phyloP scores from a whole-genome alignment of 768 basidiomycete genomes.

The Tylopilus cervinicoccineus region DNA sequence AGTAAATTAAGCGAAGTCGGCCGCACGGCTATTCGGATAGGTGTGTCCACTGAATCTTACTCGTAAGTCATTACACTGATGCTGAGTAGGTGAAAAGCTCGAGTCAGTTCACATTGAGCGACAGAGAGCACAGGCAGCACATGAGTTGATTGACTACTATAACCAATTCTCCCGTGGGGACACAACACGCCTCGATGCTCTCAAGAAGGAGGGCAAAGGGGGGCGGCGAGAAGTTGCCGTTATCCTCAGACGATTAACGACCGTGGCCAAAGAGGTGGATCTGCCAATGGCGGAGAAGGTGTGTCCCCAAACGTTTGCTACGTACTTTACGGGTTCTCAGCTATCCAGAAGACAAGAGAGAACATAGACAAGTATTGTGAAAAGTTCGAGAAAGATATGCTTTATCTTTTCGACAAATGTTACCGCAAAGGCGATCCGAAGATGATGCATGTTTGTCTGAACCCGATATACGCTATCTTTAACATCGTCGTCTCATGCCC shows the following conservation, averaged over 20 bases:
- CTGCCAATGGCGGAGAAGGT: slow-evolving; percentile 80
- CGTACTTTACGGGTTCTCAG: neutral
- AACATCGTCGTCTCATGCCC: slow-evolving; percentile 8
- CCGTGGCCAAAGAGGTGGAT: slow-evolving; percentile 92
- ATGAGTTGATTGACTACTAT: slow-evolving; percentile 91
- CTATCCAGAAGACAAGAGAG: slow-evolving; percentile 65
- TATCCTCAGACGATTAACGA: slow-evolving; percentile 76
- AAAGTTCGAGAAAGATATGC: slow-evolving; percentile 98
- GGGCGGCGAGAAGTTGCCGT: slow-evolving; percentile 88
- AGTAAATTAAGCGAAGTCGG: slow-evolving; percentile 89
- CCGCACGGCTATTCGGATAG: slow-evolving; percentile 90
- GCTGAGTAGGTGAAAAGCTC: slow-evolving; percentile 77
- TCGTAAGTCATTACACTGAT: slow-evolving; percentile 3
- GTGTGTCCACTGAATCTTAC: slow-evolving; percentile 33
- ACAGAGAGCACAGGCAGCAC: slow-evolving; percentile 89
- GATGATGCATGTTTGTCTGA: slow-evolving; percentile 87
- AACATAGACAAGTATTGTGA: slow-evolving; percentile 97
- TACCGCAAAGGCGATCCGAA: slow-evolving; percentile 97
- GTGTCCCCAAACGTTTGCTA: slow-evolving; percentile 6
- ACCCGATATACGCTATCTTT: slow-evolving; percentile 13
- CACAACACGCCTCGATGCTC: slow-evolving; percentile 64
- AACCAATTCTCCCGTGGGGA: slow-evolving; percentile 87
- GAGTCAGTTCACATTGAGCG: slow-evolving; percentile 92
- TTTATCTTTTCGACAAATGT: slow-evolving; percentile 91
- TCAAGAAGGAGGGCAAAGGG: slow-evolving; percentile 84